Evolutionary conservation across 768 basidiomycete genomes (phyloP).

Genomic region (Rhizopogon vesiculosus): DNA sequence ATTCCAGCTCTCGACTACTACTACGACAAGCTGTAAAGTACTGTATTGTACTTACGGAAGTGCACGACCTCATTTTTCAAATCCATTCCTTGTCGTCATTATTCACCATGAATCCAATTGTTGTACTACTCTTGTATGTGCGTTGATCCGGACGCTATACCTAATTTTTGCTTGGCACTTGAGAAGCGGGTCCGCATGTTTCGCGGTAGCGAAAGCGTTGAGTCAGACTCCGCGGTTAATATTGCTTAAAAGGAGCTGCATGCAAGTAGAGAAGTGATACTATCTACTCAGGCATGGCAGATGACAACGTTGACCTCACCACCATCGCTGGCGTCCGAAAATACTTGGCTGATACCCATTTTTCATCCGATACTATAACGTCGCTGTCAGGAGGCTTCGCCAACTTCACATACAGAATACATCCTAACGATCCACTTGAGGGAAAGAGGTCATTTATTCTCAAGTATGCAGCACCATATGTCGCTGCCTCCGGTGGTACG

Average conservation of each 20-base stretch:
- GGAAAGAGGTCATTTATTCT: conserved; percentile 46
- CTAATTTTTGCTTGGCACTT: neutral
- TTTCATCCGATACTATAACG: conserved; percentile 35
- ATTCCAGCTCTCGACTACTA: conserved; percentile 84
- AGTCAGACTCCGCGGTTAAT: neutral
- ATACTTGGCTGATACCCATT: conserved; percentile 47
- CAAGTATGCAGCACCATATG: conserved; percentile 52
- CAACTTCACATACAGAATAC: conserved; percentile 59
- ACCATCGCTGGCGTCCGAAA: conserved; percentile 25
- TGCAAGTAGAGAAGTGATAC: neutral
- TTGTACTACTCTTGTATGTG: conserved; percentile 11
- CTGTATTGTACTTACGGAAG: neutral
- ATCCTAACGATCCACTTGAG: conserved; percentile 33
- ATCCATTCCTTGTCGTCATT: conserved; percentile 13
- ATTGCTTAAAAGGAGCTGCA: neutral
- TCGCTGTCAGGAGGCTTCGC: conserved; percentile 46
- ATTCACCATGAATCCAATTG: conserved; percentile 4
- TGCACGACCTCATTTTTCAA: conserved; percentile 7
- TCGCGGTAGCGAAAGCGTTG: neutral
- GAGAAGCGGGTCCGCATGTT: neutral
- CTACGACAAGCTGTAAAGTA: conserved; percentile 84
- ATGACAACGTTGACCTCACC: conserved; percentile 17
- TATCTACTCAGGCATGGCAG: conserved; percentile 12
- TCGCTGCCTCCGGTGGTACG: conserved; percentile 17
- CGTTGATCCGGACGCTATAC: neutral